phyloP scores from a whole-genome alignment of 495 filamentous ascomycete genomes.

The Talaromyces liani region DNA sequence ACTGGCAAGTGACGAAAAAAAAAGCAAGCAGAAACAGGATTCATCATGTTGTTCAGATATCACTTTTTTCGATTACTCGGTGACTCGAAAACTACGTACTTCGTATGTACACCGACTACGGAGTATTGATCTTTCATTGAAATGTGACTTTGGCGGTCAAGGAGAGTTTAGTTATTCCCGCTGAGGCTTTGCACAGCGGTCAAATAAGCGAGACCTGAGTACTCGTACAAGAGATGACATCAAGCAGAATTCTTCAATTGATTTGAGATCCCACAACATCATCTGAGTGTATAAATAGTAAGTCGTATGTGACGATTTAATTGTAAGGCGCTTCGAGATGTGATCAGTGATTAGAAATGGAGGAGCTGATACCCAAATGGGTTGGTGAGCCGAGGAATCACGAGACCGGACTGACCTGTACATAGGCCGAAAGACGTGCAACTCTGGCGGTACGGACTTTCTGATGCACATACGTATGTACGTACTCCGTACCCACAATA shows the following conservation, averaged over 20 bases:
- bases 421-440: not conserved
- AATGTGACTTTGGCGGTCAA: not conserved
- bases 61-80: too few relatives aligned
- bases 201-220: not conserved
- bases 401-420: not conserved
- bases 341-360: not conserved
- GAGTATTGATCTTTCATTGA: not conserved
- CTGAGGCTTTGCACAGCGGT: not conserved
- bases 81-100: not conserved
- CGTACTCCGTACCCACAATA: not conserved
- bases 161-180: not conserved
- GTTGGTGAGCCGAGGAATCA: slow-evolving; percentile 1
- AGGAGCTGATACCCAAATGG: not conserved
- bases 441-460: not conserved
- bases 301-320: not conserved
- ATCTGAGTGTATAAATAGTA: not conserved
- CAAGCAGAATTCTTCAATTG: not conserved
- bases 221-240: not conserved
- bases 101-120: not conserved
- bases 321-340: not conserved
- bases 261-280: not conserved
- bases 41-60: not conserved
- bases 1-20: not conserved
- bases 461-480: not conserved
- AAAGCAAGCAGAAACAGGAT: not conserved